A percentile compares a stretch with the other conserved stretches of the same genome.
Evolutionary conservation across 306 rosid species (phyloP).

Genomic region (Acacia acuminata): DNA sequence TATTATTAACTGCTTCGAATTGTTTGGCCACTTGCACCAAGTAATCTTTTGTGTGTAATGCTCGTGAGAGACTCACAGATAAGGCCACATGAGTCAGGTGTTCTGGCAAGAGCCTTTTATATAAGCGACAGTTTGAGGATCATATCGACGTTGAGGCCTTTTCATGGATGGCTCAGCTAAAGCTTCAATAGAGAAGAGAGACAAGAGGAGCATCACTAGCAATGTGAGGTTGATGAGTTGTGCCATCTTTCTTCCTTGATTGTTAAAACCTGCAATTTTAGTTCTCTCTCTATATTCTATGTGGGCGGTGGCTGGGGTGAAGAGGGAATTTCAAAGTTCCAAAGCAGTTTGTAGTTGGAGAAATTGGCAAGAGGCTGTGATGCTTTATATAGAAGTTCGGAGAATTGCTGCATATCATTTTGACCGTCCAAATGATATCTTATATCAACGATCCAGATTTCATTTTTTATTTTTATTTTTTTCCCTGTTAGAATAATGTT

Average conservation of each 20-base stretch:
- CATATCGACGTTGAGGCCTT: background rate
- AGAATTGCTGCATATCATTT: too few species aligned
- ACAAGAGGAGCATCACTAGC: background rate
- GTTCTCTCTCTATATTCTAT: background rate
- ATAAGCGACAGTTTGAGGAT: conserved; percentile 11
- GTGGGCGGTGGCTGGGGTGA: background rate
- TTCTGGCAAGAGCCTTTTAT: conserved; percentile 34
- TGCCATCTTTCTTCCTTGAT: conserved; percentile 26
- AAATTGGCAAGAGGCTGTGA: background rate
- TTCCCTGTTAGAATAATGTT: too few species aligned
- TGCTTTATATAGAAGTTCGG: conserved; percentile 27
- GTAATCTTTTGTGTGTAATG: conserved; percentile 33
- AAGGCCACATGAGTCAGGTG: conserved; percentile 40
- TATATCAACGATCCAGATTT: background rate
- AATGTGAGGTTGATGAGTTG: conserved; percentile 14
- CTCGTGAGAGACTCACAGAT: conserved; percentile 42
- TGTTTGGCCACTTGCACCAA: conserved; percentile 31
- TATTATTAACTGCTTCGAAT: conserved; percentile 17
- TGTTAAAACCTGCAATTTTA: background rate
- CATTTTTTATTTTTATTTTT: background rate
- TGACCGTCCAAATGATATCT: background rate
- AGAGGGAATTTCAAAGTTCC: background rate
- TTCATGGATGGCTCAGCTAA: background rate
- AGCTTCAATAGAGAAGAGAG: background rate
- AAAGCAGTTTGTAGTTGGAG: background rate